Evolutionary conservation across 176 grass and related monocot genomes (phyloP), one percentile per base, ranked within the genome.

Genomic region (Cenchrus purpureus): DNA sequence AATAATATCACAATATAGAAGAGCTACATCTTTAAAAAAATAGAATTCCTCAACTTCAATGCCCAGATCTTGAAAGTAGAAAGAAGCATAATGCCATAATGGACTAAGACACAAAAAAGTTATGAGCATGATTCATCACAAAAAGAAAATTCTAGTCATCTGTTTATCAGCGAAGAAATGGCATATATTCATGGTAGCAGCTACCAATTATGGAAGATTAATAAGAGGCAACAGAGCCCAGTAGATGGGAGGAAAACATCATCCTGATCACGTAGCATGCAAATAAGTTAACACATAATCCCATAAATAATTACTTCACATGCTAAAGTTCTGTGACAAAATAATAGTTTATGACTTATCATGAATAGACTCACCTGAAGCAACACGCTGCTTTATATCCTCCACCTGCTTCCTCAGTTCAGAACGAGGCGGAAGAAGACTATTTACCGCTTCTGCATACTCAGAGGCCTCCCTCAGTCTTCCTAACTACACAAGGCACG

Each of bases 391-490:
- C 91, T 86, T 96, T 63, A 96, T 87, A 67, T 66, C 71, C 68
- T 92, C 74, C 76, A 92, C 67, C 76, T 94, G 87, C 68, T 86
- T 69, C 43, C 53, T 87, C 63, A 79, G 80, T 45, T 92, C 76
- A 77, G 83, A 91, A 79, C 87, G 87, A 70, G 89, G 85, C 54
- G 77, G 78, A 88, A 72, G 84, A 83, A 96, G 76, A 84, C 70
- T 89, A 79, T 57, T 68, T 66, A 86, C 70, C 4, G 66, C 89
- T 60, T 91, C 89, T 65, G 84, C 86, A 84, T 87, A 99, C 45
- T 89, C 88, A 76, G 77, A 89, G 62, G 97, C 91, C 54, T 99
- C 97, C 69, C 86, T 99, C 55, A 90, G 74, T 69, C 92, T 91
- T 87, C 97, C 97, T 65, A 96, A 88, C 97, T 99, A 89, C 74